These are phyloP conservation scores for Iris pallida DNA, from an alignment of 116 monocot species.

Conservation along the genomic window DNA sequence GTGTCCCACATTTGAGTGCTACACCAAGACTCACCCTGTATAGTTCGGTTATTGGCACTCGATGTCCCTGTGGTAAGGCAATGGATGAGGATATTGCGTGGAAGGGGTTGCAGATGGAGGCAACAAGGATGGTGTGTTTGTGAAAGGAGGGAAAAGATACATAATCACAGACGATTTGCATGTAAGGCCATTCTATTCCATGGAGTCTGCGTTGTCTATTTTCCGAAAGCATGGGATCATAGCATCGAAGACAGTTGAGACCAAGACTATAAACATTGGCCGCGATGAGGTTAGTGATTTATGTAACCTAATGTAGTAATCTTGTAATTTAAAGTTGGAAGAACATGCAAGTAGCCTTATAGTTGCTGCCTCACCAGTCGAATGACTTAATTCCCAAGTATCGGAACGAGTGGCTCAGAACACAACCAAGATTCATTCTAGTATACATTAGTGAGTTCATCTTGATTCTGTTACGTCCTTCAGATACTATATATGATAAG, in stretches of 20 bases:
- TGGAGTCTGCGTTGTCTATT: neutral
- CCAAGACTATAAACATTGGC: neutral
- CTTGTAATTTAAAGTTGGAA: too few species aligned
- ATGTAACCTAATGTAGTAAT: too few species aligned
- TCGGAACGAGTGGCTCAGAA: too few species aligned
- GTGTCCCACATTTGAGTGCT: neutral
- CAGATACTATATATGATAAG: too few species aligned
- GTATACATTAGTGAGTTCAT: too few species aligned
- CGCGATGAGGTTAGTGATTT: neutral
- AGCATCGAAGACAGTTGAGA: neutral
- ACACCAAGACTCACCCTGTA: neutral
- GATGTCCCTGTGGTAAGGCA: slow-evolving; percentile 12
- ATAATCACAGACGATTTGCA: neutral
- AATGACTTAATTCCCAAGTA: too few species aligned
- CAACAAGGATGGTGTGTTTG: neutral
- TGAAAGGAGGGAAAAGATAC: slow-evolving; percentile 4
- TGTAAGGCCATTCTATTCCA: neutral
- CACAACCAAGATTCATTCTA: too few species aligned
- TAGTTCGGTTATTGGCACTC: neutral
- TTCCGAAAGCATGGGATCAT: slow-evolving; percentile 5
- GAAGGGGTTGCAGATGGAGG: too few species aligned
- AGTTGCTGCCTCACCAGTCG: too few species aligned
- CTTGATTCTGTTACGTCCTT: too few species aligned
- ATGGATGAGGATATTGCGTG: neutral
- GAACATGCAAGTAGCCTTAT: too few species aligned